A percentile compares a stretch with the other conserved stretches of the same genome.
Conservation (phyloP, 257 asterid species). For the Coffea canephora region DNA sequence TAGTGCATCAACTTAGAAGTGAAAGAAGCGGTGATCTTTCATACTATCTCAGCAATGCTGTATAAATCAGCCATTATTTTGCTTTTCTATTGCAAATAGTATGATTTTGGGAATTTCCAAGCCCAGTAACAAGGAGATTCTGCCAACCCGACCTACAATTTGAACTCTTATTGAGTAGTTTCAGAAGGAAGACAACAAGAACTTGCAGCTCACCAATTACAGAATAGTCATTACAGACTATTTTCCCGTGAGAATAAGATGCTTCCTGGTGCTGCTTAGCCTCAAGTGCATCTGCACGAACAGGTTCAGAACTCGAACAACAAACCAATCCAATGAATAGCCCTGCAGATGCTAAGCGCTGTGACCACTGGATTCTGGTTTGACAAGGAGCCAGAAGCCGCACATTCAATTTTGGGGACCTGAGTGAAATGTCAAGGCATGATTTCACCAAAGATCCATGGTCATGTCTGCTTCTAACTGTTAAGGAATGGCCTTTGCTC, state of each 20-base stretch:
- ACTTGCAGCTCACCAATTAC: slow-evolving; percentile 52
- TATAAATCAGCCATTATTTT: background rate
- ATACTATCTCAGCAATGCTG: slow-evolving; percentile 2
- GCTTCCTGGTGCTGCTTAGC: slow-evolving; percentile 37
- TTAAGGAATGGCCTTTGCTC: slow-evolving; percentile 33
- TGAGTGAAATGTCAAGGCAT: slow-evolving; percentile 32
- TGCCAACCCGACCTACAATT: background rate
- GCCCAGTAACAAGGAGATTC: background rate
- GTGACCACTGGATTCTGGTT: slow-evolving; percentile 38
- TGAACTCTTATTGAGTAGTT: background rate
- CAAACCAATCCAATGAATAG: slow-evolving; percentile 59
- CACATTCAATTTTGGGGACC: slow-evolving; percentile 37
- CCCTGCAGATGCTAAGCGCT: slow-evolving; percentile 39
- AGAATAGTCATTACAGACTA: slow-evolving; percentile 61
- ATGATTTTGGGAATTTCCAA: background rate
- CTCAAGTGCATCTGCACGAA: slow-evolving; percentile 56
- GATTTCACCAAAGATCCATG: slow-evolving; percentile 29
- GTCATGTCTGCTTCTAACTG: slow-evolving; percentile 37
- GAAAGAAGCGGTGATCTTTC: too few relatives aligned
- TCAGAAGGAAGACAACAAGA: background rate
- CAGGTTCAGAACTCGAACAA: slow-evolving; percentile 54
- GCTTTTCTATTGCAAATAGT: background rate
- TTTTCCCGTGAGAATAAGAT: slow-evolving; percentile 53
- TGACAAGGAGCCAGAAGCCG: slow-evolving; percentile 45
- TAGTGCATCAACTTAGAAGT: too few relatives aligned